Conservation (phyloP, 2,329 filamentous ascomycete genomes). For the Bisporella sp. region DNA sequence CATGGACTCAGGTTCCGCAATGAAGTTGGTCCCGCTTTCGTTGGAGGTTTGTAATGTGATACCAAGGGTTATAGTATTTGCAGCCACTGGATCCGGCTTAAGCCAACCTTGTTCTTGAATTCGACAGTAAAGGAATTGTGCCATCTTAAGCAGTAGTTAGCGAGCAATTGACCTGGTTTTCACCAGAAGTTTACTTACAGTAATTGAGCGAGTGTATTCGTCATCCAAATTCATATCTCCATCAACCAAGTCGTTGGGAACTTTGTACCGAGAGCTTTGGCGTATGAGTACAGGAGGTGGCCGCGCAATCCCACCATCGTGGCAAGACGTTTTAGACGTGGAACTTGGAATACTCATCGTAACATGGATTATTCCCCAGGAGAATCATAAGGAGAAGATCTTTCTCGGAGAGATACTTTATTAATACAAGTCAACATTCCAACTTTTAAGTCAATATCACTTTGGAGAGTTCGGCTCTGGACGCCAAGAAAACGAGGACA, state of each 20-base stretch:
- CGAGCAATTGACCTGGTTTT: not conserved
- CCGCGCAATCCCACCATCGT: not conserved
- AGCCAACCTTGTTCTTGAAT: conserved; percentile 1
- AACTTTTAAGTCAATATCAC: too few species aligned
- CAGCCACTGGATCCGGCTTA: not conserved
- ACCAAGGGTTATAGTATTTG: not conserved
- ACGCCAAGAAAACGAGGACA: too few species aligned
- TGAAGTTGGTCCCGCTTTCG: not conserved
- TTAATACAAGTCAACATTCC: too few species aligned
- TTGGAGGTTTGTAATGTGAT: not conserved
- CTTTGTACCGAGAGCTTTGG: not conserved
- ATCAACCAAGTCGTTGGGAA: not conserved
- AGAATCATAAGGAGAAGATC: too few species aligned
- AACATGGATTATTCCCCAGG: too few species aligned
- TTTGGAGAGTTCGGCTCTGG: too few species aligned
- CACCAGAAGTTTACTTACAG: not conserved
- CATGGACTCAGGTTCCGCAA: not conserved
- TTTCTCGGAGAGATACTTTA: too few species aligned
- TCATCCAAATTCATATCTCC: not conserved
- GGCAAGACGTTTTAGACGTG: too few species aligned
- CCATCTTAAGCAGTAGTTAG: not conserved
- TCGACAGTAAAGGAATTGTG: not conserved
- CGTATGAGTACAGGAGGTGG: not conserved
- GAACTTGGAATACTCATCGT: too few species aligned
- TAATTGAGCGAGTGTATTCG: not conserved